phyloP scores from a whole-genome alignment of 2,329 filamentous ascomycete species.

The Aspergillus tamarii region DNA sequence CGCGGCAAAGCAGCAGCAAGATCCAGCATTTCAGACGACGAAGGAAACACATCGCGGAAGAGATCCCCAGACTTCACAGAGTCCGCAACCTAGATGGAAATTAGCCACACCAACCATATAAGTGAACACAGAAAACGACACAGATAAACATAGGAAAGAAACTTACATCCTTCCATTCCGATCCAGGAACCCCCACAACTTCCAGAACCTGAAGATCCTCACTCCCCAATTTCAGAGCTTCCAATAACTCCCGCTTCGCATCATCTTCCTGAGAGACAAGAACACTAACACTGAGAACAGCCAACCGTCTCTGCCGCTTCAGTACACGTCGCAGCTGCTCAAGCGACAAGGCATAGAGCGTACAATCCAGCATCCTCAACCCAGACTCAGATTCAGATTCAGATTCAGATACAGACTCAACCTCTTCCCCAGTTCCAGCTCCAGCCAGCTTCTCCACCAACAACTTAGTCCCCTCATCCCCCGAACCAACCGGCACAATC shows the following conservation, averaged over 20 bases:
- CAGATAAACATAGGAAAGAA: too few species aligned
- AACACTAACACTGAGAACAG: neutral
- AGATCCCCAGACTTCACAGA: neutral
- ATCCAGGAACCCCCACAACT: neutral
- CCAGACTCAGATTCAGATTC: neutral
- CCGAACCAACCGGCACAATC: neutral
- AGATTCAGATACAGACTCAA: neutral
- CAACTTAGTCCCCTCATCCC: neutral
- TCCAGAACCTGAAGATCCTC: neutral
- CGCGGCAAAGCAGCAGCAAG: neutral
- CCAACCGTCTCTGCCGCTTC: neutral
- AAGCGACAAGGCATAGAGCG: neutral
- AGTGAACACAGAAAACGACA: too few species aligned
- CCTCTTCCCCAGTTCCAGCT: neutral
- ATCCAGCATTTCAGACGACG: neutral
- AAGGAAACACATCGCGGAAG: neutral
- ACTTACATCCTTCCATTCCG: neutral
- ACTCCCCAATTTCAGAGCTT: neutral
- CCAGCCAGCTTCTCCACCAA: neutral
- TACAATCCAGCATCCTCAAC: neutral
- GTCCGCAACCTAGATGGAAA: neutral
- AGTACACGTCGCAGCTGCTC: neutral
- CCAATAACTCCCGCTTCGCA: neutral
- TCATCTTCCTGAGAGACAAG: neutral
- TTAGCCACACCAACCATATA: too few species aligned